phyloP scores from a whole-genome alignment of 2,329 filamentous ascomycete genomes.

The Fusarium equiseti region DNA sequence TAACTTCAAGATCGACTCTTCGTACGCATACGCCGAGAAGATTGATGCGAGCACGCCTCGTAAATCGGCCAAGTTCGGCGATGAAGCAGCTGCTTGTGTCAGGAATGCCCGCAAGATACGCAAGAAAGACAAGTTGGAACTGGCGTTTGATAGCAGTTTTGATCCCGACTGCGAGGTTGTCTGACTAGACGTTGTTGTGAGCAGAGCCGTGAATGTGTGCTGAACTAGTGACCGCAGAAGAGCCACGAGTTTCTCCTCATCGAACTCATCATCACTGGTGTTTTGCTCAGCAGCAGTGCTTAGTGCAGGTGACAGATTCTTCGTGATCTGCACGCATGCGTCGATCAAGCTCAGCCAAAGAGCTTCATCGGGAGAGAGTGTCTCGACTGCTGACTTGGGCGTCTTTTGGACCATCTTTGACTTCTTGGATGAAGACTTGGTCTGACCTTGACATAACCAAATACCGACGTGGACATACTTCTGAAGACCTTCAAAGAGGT shows the following conservation, averaged over 20 bases:
- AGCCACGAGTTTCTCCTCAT: slow-evolving; percentile 71
- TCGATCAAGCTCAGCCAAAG: slow-evolving; percentile 74
- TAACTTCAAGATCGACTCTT: slow-evolving; percentile 87
- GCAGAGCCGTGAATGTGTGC: slow-evolving; percentile 87
- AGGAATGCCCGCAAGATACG: slow-evolving; percentile 91
- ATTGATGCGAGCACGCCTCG: slow-evolving; percentile 88
- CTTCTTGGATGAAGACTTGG: slow-evolving; percentile 66
- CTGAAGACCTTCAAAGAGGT: slow-evolving; percentile 81
- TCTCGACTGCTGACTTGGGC: slow-evolving; percentile 57
- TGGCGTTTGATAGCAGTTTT: slow-evolving; percentile 54
- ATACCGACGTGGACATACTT: slow-evolving; percentile 95
- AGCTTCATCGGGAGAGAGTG: slow-evolving; percentile 65
- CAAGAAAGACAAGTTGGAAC: slow-evolving; percentile 81
- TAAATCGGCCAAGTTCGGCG: slow-evolving; percentile 88
- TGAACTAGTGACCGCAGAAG: slow-evolving; percentile 86
- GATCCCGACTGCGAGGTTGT: slow-evolving; percentile 50
- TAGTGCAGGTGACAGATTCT: slow-evolving; percentile 70
- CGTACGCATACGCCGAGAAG: slow-evolving; percentile 95
- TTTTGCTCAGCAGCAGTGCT: slow-evolving; percentile 50
- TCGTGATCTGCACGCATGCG: slow-evolving; percentile 71
- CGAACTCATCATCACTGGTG: slow-evolving; percentile 53
- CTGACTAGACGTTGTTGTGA: slow-evolving; percentile 77
- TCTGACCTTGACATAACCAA: slow-evolving; percentile 93
- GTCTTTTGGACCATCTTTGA: slow-evolving; percentile 63
- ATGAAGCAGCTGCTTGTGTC: slow-evolving; percentile 81